Conservation (phyloP, 2,329 filamentous ascomycete species). For the Fusarium sp. region DNA sequence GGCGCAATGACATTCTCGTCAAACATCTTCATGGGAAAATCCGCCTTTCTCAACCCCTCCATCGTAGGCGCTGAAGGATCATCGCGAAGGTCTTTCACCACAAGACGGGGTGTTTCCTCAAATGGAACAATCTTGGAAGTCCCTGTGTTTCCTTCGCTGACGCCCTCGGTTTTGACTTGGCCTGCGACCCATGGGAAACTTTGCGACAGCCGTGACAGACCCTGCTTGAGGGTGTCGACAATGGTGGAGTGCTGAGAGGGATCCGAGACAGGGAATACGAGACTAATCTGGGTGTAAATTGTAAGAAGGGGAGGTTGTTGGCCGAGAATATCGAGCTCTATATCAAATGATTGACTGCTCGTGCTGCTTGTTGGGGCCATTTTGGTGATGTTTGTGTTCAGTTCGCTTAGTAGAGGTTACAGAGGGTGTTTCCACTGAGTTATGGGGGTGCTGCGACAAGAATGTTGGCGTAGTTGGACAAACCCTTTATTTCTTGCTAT, state of each 20-base stretch:
- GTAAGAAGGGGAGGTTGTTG: conserved; percentile 54
- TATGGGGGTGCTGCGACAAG: background rate
- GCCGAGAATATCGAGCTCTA: conserved; percentile 57
- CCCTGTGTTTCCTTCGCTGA: conserved; percentile 49
- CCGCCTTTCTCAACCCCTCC: conserved; percentile 51
- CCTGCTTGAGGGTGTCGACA: conserved; percentile 50
- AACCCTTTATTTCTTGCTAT: background rate
- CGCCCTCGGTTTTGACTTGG: conserved; percentile 51
- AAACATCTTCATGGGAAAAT: conserved; percentile 62
- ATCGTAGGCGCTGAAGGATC: conserved; percentile 54
- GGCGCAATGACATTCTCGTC: conserved; percentile 59
- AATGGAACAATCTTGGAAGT: conserved; percentile 56
- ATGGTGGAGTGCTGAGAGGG: conserved; percentile 44
- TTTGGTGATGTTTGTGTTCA: background rate
- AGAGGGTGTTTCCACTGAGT: background rate
- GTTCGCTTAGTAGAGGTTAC: background rate
- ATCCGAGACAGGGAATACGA: conserved; percentile 53
- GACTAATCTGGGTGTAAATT: conserved; percentile 61
- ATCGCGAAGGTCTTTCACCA: conserved; percentile 58
- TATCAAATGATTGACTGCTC: conserved; percentile 18
- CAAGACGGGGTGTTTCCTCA: conserved; percentile 50
- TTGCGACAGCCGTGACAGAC: conserved; percentile 54
- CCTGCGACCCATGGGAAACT: conserved; percentile 63
- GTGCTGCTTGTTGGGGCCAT: conserved; percentile 6
- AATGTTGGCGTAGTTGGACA: background rate